Conservation (phyloP, 1,284 basidiomycete genomes). For the Meripilus lineatus region DNA sequence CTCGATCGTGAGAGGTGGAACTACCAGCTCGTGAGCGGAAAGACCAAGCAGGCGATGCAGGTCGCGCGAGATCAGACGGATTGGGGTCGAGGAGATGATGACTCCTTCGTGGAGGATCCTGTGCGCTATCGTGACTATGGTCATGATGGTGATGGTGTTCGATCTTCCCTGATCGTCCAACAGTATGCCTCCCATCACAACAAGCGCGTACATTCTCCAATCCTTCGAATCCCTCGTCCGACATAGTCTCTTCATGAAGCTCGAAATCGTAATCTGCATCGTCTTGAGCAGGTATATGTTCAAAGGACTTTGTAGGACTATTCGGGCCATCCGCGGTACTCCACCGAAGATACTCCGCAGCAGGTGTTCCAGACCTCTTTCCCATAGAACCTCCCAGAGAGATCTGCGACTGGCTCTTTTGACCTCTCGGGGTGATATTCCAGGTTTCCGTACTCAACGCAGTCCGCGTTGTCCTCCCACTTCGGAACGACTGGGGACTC, state of each 20-base stretch:
- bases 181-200: conserved; percentile 89
- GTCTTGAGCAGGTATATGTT: conserved; percentile 48
- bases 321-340: conserved; percentile 60
- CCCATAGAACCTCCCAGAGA: conserved; percentile 68
- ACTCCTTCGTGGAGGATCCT: conserved; percentile 21
- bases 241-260: conserved; percentile 67
- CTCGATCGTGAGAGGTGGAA: conserved; percentile 50
- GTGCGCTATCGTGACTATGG: conserved; percentile 26
- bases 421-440: conserved; percentile 71
- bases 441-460: conserved; percentile 51
- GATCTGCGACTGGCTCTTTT: conserved; percentile 70
- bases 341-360: conserved; percentile 83
- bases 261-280: conserved; percentile 81
- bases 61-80: conserved; percentile 48
- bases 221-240: conserved; percentile 86
- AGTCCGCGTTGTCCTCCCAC: conserved; percentile 47
- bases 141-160: conserved; percentile 54
- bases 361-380: conserved; percentile 85
- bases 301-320: conserved; percentile 64
- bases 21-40: conserved; percentile 74
- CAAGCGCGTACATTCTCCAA: conserved; percentile 94
- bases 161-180: conserved; percentile 48
- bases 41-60: conserved; percentile 75
- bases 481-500: conserved; percentile 70
- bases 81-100: conserved; percentile 44